A percentile compares a stretch with the other conserved stretches of the same genome.
Conservation (phyloP, 257 asterid species). For the Nicotiana tomentosiformis region DNA sequence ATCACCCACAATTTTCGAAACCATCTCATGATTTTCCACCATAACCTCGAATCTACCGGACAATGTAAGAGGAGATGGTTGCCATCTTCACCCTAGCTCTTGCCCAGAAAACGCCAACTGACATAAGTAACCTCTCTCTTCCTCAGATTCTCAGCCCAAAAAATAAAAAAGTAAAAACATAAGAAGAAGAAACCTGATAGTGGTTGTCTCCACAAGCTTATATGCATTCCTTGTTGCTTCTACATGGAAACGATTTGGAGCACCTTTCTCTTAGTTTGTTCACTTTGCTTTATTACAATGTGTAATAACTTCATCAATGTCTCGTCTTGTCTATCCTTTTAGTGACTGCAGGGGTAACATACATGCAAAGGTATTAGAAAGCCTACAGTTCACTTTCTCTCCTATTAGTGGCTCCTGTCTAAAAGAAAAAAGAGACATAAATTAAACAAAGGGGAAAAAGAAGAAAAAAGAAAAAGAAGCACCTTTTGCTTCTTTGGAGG, state of each 20-base stretch:
- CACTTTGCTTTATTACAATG: background rate
- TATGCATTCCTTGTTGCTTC: background rate
- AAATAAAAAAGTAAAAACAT: background rate
- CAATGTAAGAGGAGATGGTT: background rate
- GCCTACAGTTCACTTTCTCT: background rate
- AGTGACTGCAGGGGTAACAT: background rate
- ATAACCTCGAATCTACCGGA: background rate
- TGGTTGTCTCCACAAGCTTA: background rate
- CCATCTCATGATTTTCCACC: background rate
- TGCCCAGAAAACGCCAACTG: background rate
- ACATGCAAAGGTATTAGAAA: background rate
- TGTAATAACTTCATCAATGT: background rate
- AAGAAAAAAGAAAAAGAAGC: background rate
- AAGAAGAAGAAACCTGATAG: background rate
- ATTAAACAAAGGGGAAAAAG: background rate
- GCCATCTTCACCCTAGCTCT: background rate
- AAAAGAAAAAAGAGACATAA: background rate
- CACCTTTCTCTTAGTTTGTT: background rate
- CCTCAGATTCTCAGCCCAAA: background rate
- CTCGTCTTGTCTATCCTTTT: background rate
- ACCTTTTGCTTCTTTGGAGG: background rate
- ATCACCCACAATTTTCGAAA: background rate
- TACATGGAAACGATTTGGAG: background rate
- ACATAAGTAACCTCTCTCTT: background rate
- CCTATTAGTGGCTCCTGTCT: background rate